Conservation (phyloP, 352 stramenopile genomes). For the Phytophthora sansomeana region DNA sequence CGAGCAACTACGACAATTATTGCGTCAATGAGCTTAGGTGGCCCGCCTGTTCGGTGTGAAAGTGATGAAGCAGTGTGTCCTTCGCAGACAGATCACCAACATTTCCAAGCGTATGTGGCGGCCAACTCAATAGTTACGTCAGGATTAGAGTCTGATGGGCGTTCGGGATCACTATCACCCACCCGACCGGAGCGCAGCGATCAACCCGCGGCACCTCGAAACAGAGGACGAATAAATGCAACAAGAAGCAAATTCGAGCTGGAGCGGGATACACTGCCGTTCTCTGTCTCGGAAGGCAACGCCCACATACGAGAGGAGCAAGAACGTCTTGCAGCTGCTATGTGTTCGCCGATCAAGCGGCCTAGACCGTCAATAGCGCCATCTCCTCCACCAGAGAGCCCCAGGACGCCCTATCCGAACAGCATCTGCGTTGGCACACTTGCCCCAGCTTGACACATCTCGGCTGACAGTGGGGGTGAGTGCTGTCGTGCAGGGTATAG, state of each 20-base stretch:
- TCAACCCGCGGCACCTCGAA: conserved; percentile 6
- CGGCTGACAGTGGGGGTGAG: conserved; percentile 61
- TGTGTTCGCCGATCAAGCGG: conserved; percentile 52
- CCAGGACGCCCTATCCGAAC: conserved; percentile 39
- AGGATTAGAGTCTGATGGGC: conserved; percentile 7
- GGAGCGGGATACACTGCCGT: conserved; percentile 43
- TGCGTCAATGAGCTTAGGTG: conserved; percentile 37
- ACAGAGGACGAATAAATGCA: conserved; percentile 6
- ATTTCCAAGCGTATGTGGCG: conserved; percentile 50
- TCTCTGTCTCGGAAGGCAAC: conserved; percentile 48
- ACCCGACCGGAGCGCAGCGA: conserved; percentile 23
- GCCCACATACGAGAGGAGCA: conserved; percentile 33
- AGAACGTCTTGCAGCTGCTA: conserved; percentile 25
- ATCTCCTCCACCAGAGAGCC: conserved; percentile 14
- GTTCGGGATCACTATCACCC: conserved; percentile 21
- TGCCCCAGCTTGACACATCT: conserved; percentile 64
- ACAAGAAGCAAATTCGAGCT: conserved; percentile 57
- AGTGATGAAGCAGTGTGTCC: conserved; percentile 7
- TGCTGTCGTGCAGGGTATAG: conserved; percentile 56
- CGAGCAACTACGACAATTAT: conserved; percentile 44
- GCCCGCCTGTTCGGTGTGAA: neutral
- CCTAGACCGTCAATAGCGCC: conserved; percentile 2
- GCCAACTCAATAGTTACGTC: conserved; percentile 48
- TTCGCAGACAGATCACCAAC: conserved; percentile 29
- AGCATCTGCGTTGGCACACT: conserved; percentile 35